phyloP scores from a whole-genome alignment of 371 early-diverging fungal species.

The Mucor lusitanicus region DNA sequence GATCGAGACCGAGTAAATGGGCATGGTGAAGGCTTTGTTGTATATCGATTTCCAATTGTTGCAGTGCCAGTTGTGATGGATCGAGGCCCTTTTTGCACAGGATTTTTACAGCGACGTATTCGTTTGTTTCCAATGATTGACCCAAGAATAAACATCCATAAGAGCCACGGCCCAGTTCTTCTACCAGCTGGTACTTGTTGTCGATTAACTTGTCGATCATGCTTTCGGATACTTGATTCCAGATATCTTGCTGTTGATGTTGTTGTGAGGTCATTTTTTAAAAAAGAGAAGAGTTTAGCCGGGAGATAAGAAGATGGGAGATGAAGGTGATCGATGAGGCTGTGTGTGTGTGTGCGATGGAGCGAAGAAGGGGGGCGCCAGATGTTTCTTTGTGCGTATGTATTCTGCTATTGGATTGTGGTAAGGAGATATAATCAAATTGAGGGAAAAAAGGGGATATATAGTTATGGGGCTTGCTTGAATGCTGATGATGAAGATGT shows the following conservation, averaged over 20 bases:
- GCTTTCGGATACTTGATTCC: constrained; percentile 10
- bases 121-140: constrained; percentile 30
- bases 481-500: not conserved
- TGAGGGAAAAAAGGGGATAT: not conserved
- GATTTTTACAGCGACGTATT: constrained; percentile 69
- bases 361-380: not conserved
- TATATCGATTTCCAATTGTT: constrained; percentile 74
- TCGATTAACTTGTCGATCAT: constrained; percentile 44
- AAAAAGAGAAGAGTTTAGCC: not conserved
- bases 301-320: not conserved
- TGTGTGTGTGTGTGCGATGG: not conserved
- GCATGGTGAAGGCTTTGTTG: constrained; percentile 66
- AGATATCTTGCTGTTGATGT: not conserved
- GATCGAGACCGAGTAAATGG: constrained; percentile 60
- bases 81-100: constrained; percentile 69
- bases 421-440: not conserved
- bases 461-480: not conserved
- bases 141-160: constrained; percentile 62
- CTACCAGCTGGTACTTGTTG: constrained; percentile 48
- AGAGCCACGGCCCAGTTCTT: constrained; percentile 58
- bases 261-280: constrained; percentile 11
- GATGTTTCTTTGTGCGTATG: not conserved
- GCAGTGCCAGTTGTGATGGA: constrained; percentile 57
- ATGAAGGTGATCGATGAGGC: not conserved
- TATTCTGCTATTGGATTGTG: not conserved